These are phyloP conservation scores for Albizia julibrissin DNA, from an alignment of 306 rosid genomes.

Conservation along the genomic window DNA sequence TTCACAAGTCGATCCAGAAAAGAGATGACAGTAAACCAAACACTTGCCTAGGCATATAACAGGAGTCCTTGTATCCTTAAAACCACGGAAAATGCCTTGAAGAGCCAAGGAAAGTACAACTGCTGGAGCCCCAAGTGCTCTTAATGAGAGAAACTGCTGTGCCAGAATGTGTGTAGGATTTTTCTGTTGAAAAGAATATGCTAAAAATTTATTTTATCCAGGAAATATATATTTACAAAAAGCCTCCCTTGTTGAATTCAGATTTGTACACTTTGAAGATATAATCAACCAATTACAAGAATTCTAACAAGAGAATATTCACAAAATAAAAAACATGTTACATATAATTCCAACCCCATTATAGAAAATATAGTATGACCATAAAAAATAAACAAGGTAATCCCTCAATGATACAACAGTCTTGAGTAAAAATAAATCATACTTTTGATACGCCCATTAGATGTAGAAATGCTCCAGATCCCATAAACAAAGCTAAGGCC, in stretches of 20 bases:
- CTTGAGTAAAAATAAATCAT: slow-evolving; percentile 35
- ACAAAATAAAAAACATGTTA: slow-evolving; percentile 1
- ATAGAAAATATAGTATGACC: background rate
- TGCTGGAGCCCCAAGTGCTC: slow-evolving; percentile 98
- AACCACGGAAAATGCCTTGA: slow-evolving; percentile 98
- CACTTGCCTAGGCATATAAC: slow-evolving; percentile 86
- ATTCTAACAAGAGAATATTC: slow-evolving; percentile 10
- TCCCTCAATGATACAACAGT: background rate
- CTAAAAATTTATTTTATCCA: background rate
- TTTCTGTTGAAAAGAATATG: slow-evolving; percentile 52
- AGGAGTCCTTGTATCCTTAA: slow-evolving; percentile 93
- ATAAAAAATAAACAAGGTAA: background rate
- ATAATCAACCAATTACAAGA: slow-evolving; percentile 1
- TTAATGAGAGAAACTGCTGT: slow-evolving; percentile 64
- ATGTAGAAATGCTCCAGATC: slow-evolving; percentile 66
- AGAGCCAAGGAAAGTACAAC: slow-evolving; percentile 94
- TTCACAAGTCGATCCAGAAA: background rate
- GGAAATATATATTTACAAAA: background rate
- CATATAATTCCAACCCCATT: background rate
- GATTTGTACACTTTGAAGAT: background rate
- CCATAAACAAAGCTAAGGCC: slow-evolving; percentile 78
- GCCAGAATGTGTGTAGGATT: slow-evolving; percentile 68
- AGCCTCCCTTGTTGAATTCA: background rate
- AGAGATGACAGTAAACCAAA: slow-evolving; percentile 22
- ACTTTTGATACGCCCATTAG: slow-evolving; percentile 80